Base-by-base conservation (phyloP, 2,329 filamentous ascomycete genomes). In the Xenoacremonium recifei region DNA sequence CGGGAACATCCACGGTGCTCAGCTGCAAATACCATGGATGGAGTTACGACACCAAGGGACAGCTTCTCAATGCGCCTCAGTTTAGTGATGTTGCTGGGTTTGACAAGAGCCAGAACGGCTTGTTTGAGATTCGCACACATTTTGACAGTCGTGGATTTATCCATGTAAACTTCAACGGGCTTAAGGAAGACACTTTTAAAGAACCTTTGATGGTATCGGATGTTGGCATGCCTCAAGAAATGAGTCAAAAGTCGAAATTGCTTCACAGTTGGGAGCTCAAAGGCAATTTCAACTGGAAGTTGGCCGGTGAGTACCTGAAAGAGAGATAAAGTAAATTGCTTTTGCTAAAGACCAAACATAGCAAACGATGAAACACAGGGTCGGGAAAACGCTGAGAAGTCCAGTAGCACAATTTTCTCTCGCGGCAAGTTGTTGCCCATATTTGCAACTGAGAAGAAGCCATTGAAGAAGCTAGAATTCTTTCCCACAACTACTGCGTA, bases 11-110 rank as follows among this genome's bases (percentile, higher is more conserved):
- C 2, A 61, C 60, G 20, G 60, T 70, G 5, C 59, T 71, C n/a
- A 61, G 60, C 11, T 72, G 69, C 53, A 65, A 64, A 39, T 73
- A 72, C 35, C 70, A 72, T 39, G 69, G 69, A 6, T 73, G 70
- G 70, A 70, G 67, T 5, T 72, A 73, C 40, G 62, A 65, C 3
- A 59, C 65, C 27, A 66, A 63, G 25, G 70, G 70, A 3, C 62
- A 64, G 7, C 58, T 73, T 1, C 64, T 66, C 20, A 73, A 72
- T 21, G 69, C 68, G 0, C 68, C 68, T 0, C 60, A 65, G 2
- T 71, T 70, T 42, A 64, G 70, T 30, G 56, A 63, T 0, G 54
- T 71, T 2, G 36, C 54, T 6, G 60, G 57, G 15, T 71, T 71
- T 35, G 63, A 70, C 35, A 69, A 66, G 44, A 48, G 44, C 16